Evolutionary conservation across 139 green algal genomes (phyloP).

Genomic region (Auxenochlorella pyrenoidosa): DNA sequence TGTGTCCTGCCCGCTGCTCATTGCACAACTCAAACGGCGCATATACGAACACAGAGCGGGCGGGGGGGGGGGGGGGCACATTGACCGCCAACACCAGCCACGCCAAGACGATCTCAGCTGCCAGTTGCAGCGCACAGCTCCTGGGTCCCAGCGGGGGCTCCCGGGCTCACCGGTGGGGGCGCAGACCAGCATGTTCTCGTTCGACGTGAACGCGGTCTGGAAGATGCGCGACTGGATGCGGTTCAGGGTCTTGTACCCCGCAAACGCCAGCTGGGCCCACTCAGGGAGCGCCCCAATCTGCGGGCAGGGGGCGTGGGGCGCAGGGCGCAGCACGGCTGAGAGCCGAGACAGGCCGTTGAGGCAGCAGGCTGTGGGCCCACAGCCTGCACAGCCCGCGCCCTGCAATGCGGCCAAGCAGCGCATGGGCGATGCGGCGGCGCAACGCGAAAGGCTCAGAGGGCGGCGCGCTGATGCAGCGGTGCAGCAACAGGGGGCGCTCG

Average conservation of each 20-base stretch:
- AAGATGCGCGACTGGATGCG: conserved; percentile 95
- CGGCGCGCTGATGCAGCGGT: no score
- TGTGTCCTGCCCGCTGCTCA: no score
- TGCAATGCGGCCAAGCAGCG: no score
- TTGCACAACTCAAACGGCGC: no score
- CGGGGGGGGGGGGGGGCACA: no score
- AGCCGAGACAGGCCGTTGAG: neutral
- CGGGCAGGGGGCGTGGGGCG: neutral
- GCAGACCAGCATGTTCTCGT: conserved; percentile 95
- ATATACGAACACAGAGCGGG: no score
- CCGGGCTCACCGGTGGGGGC: conserved; percentile 71
- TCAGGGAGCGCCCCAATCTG: conserved; percentile 78
- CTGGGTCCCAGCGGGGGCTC: neutral
- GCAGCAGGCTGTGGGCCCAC: neutral
- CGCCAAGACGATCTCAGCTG: no score
- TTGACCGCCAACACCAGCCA: no score
- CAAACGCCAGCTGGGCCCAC: conserved; percentile 89
- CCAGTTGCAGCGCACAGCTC: neutral
- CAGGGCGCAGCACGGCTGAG: neutral
- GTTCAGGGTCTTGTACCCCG: conserved; percentile 95
- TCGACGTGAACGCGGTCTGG: conserved; percentile 78
- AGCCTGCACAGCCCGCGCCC: neutral
- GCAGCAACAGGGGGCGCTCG: no score
- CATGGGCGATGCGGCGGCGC: no score
- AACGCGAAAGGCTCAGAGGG: no score